These are phyloP conservation scores for Medicago lupulina DNA, from an alignment of 306 rosid species.

Conservation along the genomic window DNA sequence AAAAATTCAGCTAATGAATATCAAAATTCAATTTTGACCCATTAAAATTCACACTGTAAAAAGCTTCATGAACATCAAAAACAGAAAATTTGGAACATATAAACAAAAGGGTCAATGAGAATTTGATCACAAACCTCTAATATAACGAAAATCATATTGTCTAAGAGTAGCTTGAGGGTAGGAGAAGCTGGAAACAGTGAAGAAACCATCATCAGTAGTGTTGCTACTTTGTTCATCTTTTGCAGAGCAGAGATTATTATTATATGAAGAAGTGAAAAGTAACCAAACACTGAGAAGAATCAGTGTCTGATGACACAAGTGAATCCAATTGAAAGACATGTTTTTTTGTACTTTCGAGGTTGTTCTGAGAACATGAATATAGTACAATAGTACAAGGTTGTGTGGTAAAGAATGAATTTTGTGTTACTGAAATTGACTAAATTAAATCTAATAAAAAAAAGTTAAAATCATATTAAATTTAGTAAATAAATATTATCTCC, in stretches of 20 bases:
- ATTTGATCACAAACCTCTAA: conserved; percentile 64
- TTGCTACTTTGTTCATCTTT: conserved; percentile 30
- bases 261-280: conserved; percentile 47
- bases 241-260: conserved; percentile 44
- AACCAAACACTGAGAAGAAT: conserved; percentile 56
- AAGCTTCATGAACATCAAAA: conserved; percentile 19
- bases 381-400: not conserved
- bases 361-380: conserved; percentile 32
- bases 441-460: not conserved
- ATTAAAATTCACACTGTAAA: conserved; percentile 24
- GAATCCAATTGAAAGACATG: conserved; percentile 69
- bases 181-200: conserved; percentile 77
- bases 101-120: conserved; percentile 37
- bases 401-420: conserved; percentile 14
- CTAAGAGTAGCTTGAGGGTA: conserved; percentile 67
- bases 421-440: not conserved
- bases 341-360: conserved; percentile 16
- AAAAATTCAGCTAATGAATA: conserved; percentile 25
- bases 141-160: conserved; percentile 71
- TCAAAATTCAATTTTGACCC: conserved; percentile 46
- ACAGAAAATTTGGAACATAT: conserved; percentile 21
- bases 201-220: conserved; percentile 43
- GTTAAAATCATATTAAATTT: not conserved
- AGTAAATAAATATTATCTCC: not conserved
- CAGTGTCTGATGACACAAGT: conserved; percentile 41